Percentiles rank a stretch among this genome's conserved stretches.
Evolutionary conservation across 306 rosid genomes (phyloP).

Genomic region (Gillenia trifoliata): DNA sequence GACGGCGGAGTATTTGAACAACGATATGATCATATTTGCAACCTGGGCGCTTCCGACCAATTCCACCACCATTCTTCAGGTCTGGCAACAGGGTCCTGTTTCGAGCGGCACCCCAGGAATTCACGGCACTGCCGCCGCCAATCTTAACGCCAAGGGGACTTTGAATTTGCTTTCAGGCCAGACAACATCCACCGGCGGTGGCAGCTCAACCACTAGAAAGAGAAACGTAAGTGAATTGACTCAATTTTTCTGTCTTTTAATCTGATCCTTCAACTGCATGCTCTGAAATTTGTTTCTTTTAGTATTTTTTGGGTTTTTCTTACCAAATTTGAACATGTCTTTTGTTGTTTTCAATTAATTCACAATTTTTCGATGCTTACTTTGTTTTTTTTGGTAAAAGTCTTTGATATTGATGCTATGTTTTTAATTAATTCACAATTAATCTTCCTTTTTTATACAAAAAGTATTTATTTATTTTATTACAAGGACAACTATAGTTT

Average conservation of each 20-base stretch:
- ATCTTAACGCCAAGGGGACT: constrained; percentile 27
- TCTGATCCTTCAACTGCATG: not conserved
- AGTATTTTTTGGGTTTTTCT: not conserved
- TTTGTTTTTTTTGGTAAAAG: no score
- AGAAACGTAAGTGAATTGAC: constrained; percentile 45
- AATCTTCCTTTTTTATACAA: no score
- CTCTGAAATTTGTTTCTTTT: no score
- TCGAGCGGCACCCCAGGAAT: not conserved
- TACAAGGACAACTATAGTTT: no score
- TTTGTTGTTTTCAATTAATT: not conserved
- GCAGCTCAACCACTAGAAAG: constrained; percentile 11
- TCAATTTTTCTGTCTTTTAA: not conserved
- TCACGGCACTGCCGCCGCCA: not conserved
- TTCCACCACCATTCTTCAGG: constrained; percentile 37
- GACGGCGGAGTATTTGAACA: constrained; percentile 19
- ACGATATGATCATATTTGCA: constrained; percentile 43
- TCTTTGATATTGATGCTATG: no score
- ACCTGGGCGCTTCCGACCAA: constrained; percentile 34
- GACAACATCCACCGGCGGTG: constrained; percentile 13
- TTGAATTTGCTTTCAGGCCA: constrained; percentile 54
- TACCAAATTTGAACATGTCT: not conserved
- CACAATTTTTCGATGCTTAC: no score
- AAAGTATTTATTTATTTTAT: no score
- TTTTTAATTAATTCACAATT: no score
- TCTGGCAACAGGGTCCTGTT: constrained; percentile 66